These are phyloP conservation scores for Fusarium verrucosum DNA, from an alignment of 2,329 filamentous ascomycete species.

Conservation along the genomic window DNA sequence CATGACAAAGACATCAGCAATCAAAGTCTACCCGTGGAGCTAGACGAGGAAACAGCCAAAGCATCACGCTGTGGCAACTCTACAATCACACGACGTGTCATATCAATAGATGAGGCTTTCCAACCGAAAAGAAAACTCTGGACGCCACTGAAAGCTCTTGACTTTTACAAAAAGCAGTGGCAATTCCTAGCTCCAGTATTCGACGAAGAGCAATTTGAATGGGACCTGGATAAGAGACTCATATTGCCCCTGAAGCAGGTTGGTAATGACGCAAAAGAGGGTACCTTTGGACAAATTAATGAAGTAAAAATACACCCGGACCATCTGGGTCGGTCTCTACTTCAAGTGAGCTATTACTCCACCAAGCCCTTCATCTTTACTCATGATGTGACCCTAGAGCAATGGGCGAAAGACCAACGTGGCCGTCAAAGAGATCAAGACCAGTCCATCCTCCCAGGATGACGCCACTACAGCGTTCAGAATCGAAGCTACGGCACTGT, in stretches of 20 bases:
- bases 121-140: neutral
- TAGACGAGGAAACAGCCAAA: neutral
- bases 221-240: neutral
- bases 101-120: neutral
- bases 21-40: neutral
- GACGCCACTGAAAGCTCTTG: neutral
- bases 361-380: neutral
- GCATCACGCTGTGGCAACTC: neutral
- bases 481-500: neutral
- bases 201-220: neutral
- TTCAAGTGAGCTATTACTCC: neutral
- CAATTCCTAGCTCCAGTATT: neutral
- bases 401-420: neutral
- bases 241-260: constrained; percentile 3
- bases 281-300: constrained; percentile 12
- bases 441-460: neutral
- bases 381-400: neutral
- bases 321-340: neutral
- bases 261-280: neutral
- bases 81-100: too few species aligned
- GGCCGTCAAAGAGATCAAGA: constrained; percentile 8
- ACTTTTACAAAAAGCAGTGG: constrained; percentile 32
- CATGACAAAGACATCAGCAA: neutral
- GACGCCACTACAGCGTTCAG: constrained; percentile 1
- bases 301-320: neutral